A percentile compares a stretch with the other conserved stretches of the same genome.
phyloP scores from a whole-genome alignment of 1,284 basidiomycete species.

The Agaricales sp. region DNA sequence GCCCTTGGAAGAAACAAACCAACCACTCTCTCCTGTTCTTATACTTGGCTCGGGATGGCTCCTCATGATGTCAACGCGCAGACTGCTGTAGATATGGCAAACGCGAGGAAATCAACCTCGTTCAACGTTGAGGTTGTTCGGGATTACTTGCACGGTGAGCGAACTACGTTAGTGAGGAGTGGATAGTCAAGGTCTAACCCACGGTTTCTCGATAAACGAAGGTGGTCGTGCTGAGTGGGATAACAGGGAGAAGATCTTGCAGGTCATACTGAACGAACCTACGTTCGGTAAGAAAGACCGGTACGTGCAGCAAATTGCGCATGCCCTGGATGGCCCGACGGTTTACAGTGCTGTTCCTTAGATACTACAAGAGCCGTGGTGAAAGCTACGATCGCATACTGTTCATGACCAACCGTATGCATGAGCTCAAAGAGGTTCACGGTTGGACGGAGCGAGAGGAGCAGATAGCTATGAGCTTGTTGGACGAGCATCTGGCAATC shows the following conservation, averaged over 20 bases:
- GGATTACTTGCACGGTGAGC: slow-evolving; percentile 40
- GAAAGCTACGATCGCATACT: slow-evolving; percentile 40
- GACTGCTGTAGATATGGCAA: slow-evolving; percentile 38
- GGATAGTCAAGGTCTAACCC: neutral
- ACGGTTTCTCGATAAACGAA: slow-evolving; percentile 15
- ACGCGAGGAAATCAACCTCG: slow-evolving; percentile 30
- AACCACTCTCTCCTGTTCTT: too few species aligned
- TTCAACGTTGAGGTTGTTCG: slow-evolving; percentile 31
- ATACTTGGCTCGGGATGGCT: too few species aligned
- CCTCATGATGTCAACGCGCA: slow-evolving; percentile 28
- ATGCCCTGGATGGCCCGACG: too few species aligned
- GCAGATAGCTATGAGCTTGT: slow-evolving; percentile 27
- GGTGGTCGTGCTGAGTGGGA: slow-evolving; percentile 40
- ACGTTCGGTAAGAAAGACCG: slow-evolving; percentile 54
- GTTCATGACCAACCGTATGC: slow-evolving; percentile 41
- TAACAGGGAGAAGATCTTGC: slow-evolving; percentile 33
- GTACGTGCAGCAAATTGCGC: slow-evolving; percentile 19
- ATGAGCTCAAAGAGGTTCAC: slow-evolving; percentile 43
- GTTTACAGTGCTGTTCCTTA: slow-evolving; percentile 15
- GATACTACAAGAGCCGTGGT: slow-evolving; percentile 40
- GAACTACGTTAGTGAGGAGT: neutral
- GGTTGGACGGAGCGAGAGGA: slow-evolving; percentile 42
- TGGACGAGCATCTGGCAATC: slow-evolving; percentile 46
- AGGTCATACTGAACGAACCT: slow-evolving; percentile 43
- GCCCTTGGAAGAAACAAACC: too few species aligned